Conservation (phyloP, 345 rosid species). For the Conringia planisiliqua region DNA sequence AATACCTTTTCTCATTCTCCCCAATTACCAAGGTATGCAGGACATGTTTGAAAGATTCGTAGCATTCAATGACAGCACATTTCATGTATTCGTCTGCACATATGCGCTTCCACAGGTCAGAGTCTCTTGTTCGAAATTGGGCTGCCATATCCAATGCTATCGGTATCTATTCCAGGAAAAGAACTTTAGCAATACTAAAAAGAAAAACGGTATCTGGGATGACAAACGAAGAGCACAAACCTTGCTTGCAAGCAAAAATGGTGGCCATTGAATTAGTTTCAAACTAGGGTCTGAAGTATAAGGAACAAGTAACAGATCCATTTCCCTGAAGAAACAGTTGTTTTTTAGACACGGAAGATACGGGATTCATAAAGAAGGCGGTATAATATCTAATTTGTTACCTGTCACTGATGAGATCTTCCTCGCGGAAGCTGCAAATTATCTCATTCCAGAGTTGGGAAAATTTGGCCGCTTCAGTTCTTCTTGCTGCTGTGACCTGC, state of each 20-base stretch:
- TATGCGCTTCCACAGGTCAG: conserved; percentile 96
- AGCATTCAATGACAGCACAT: conserved; percentile 97
- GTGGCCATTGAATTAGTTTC: conserved; percentile 97
- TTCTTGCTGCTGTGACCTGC: conserved; percentile 79
- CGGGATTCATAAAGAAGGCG: background rate
- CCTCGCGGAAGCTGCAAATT: conserved; percentile 93
- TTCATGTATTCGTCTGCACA: conserved; percentile 96
- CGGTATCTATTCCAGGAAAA: conserved; percentile 60
- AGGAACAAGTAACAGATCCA: conserved; percentile 94
- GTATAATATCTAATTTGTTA: conserved; percentile 36
- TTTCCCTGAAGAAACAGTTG: conserved; percentile 61
- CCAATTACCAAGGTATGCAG: conserved; percentile 76
- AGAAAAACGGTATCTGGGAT: background rate
- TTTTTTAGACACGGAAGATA: conserved; percentile 27
- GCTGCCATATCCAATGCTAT: conserved; percentile 96
- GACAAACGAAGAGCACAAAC: conserved; percentile 39
- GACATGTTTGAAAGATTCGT: conserved; percentile 83
- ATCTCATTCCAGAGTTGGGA: conserved; percentile 99
- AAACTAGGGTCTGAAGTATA: conserved; percentile 90
- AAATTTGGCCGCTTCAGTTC: conserved; percentile 98
- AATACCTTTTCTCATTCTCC: conserved; percentile 92
- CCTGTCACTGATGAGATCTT: conserved; percentile 97
- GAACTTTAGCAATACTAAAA: conserved; percentile 7
- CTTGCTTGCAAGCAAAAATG: conserved; percentile 97
- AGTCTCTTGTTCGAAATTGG: conserved; percentile 70